Conservation (phyloP, 2,329 filamentous ascomycete species). For the Nothophaeocryptopus gaeumannii region DNA sequence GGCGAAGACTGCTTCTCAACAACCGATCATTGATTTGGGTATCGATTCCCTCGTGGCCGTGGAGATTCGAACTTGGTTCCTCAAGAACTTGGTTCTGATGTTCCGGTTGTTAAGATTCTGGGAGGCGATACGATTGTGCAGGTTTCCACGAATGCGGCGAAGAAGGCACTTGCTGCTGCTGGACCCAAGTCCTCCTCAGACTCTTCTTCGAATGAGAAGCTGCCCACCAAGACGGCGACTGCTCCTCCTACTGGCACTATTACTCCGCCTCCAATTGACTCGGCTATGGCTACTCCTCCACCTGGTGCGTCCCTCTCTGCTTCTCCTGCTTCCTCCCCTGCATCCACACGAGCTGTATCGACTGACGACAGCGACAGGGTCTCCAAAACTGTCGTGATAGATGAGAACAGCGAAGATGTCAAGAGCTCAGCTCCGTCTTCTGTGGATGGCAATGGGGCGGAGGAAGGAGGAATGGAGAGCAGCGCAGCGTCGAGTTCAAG, state of each 20-base stretch:
- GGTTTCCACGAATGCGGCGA: neutral
- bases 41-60: conserved; percentile 40
- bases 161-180: neutral
- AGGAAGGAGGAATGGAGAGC: no score
- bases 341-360: no score
- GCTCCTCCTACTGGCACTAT: neutral
- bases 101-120: neutral
- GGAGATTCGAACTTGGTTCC: conserved; percentile 47
- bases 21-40: conserved; percentile 30
- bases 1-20: neutral
- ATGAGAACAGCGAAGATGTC: no score
- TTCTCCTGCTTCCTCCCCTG: no score
- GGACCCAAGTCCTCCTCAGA: neutral
- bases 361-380: no score
- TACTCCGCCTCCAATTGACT: neutral
- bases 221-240: neutral
- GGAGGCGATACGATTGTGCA: neutral
- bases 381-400: no score
- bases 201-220: neutral
- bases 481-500: no score
- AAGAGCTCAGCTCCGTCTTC: no score
- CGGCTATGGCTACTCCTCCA: no score
- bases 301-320: no score
- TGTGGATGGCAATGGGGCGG: no score
- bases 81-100: conserved; percentile 36